Conservation (phyloP, 148 eudicot species). For the Talinum fruticosum region DNA sequence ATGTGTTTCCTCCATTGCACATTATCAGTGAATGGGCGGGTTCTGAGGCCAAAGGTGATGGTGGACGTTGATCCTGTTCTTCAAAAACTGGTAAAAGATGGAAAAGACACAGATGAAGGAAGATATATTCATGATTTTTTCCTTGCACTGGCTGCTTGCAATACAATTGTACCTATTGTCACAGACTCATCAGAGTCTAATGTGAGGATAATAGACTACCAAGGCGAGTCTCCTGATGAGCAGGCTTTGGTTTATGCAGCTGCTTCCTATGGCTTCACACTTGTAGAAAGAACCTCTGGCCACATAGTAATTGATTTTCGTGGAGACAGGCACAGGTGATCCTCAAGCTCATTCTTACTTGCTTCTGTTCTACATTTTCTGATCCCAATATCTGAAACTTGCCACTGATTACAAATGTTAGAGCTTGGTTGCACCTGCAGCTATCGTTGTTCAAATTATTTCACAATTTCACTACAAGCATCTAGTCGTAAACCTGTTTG, state of each 20-base stretch:
- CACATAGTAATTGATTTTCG: conserved; percentile 88
- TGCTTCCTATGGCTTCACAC: conserved; percentile 92
- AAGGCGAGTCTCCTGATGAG: conserved; percentile 99
- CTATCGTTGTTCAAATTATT: background rate
- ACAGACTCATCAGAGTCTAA: conserved; percentile 51
- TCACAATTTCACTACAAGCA: background rate
- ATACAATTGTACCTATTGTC: conserved; percentile 91
- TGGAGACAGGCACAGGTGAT: conserved; percentile 83
- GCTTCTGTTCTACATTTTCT: conserved; percentile 11
- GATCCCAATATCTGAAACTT: conserved; percentile 3
- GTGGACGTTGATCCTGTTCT: conserved; percentile 79
- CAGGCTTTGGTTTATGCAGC: conserved; percentile 99
- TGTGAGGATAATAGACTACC: conserved; percentile 72
- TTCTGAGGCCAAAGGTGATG: conserved; percentile 80
- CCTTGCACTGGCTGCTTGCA: conserved; percentile 94
- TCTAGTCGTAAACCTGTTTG: background rate
- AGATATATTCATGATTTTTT: conserved; percentile 61
- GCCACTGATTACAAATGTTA: background rate
- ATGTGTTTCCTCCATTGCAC: conserved; percentile 15
- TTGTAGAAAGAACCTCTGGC: conserved; percentile 89
- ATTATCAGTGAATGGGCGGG: conserved; percentile 54
- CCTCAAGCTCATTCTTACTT: background rate
- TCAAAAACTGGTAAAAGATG: conserved; percentile 38
- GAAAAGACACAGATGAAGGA: conserved; percentile 44
- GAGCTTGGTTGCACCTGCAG: background rate